Base-by-base conservation (phyloP, 1,284 basidiomycete species). In the Ustilago loliicola region DNA sequence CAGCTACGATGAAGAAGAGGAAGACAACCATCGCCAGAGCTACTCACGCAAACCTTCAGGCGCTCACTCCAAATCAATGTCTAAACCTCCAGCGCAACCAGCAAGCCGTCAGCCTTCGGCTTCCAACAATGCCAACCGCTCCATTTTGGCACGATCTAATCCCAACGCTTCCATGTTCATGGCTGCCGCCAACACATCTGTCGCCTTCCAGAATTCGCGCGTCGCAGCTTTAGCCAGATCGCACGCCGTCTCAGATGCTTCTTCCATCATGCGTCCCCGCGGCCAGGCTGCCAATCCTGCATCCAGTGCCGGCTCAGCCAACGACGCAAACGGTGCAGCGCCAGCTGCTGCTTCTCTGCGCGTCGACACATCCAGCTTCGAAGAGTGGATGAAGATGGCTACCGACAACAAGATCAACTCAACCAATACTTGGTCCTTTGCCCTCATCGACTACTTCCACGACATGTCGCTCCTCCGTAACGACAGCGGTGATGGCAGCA, bases 371-470 rank as follows among this genome's bases (percentile, higher is more conserved):
- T 85, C 85, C 61, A 83, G 79, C 67, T 86, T 86, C 58, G 96
- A 99, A 86, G 95, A 99, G 86, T 99, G 97, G 96, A 99, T 99
- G 96, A 99, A 98, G 89, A 93, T 99, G 91, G 96, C 96, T 1
- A 98, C 96, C 7, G 97, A 98, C 86, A 98, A 98, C 87, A 99
- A 99, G 96, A 98, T 99, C 88, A 99, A 96, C 77, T 92, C 94
- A 1, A 92, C 92, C 51, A 99, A 99, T 86, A 96, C 96, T 27
- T 99, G 97, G 97, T 94, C 93, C 82, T 95, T 98, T 83, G 95
- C 95, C 2, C 90, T 99, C 54, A 99, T 99, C 80, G 97, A 99
- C 88, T 99, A 99, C 86, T 99, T 99, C 86, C 95, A 98, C 83
- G 96, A 99, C 87, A 95, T 98, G 92, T 95, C 94, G 11, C 90